phyloP scores from a whole-genome alignment of 768 basidiomycete species.

The Russula virescens region DNA sequence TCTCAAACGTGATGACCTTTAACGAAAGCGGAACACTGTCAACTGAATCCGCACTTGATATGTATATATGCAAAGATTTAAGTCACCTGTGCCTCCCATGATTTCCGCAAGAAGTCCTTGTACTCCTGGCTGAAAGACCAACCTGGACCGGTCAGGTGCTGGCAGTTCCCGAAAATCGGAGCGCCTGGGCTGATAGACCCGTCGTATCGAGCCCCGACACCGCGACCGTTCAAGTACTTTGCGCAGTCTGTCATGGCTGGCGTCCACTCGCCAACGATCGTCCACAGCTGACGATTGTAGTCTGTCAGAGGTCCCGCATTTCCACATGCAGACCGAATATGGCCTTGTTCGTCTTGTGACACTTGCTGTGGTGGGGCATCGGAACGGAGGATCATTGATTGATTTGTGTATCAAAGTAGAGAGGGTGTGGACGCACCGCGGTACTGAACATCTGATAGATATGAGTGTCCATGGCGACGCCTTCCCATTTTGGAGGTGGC shows the following conservation, averaged over 20 bases:
- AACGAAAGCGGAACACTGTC: background rate
- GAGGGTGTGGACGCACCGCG: slow-evolving; percentile 41
- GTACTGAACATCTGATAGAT: slow-evolving; percentile 71
- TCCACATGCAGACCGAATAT: slow-evolving; percentile 57
- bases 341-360: slow-evolving; percentile 43
- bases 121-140: slow-evolving; percentile 68
- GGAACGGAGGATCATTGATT: background rate
- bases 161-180: slow-evolving; percentile 65
- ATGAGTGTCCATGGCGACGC: slow-evolving; percentile 77
- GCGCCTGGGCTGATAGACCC: slow-evolving; percentile 57
- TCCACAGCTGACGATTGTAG: slow-evolving; percentile 58
- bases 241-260: slow-evolving; percentile 74
- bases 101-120: slow-evolving; percentile 75
- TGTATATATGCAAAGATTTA: background rate
- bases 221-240: slow-evolving; percentile 80
- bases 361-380: slow-evolving; percentile 35
- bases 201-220: slow-evolving; percentile 55
- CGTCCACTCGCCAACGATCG: slow-evolving; percentile 88
- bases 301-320: slow-evolving; percentile 39
- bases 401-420: background rate
- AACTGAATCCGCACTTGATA: background rate
- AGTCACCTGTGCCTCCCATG: slow-evolving; percentile 75
- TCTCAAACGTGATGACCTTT: slow-evolving; percentile 53
- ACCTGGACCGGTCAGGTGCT: slow-evolving; percentile 62
- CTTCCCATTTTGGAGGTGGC: slow-evolving; percentile 44